Evolutionary conservation across 257 asterid genomes (phyloP).

Genomic region (Solanum virginianum): DNA sequence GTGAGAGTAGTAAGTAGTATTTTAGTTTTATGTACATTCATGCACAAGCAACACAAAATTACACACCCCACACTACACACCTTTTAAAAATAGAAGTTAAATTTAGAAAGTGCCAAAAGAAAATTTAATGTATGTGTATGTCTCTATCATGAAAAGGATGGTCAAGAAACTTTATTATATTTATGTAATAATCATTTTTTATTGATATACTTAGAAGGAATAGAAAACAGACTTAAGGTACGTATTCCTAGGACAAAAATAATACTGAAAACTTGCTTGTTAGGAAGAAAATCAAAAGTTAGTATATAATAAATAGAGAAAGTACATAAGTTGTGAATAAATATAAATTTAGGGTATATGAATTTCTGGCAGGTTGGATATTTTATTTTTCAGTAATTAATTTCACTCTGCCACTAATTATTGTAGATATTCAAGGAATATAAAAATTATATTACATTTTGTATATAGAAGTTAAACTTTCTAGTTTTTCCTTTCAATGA

Average conservation of each 20-base stretch:
- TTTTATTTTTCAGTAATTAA: background rate
- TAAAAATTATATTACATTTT: too few relatives aligned
- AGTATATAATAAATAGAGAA: background rate
- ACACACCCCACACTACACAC: background rate
- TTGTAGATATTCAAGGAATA: background rate
- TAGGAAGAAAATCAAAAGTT: background rate
- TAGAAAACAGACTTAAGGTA: background rate
- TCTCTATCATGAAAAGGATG: background rate
- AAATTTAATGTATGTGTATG: background rate
- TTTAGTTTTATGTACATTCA: constrained; percentile 19
- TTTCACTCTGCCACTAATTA: background rate
- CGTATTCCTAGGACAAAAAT: background rate
- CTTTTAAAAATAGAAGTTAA: background rate
- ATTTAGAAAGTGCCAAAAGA: background rate
- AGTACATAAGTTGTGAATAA: background rate
- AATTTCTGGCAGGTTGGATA: background rate
- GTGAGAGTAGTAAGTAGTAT: background rate
- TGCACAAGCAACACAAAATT: constrained; percentile 21
- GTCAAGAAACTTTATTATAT: background rate
- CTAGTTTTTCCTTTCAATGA: background rate
- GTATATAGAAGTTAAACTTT: background rate
- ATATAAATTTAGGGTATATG: background rate
- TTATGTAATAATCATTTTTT: background rate
- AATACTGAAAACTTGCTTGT: background rate
- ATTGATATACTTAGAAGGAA: background rate